Conservation (phyloP, 2,329 filamentous ascomycete species). For the Stachybotrys chlorohalonatus region DNA sequence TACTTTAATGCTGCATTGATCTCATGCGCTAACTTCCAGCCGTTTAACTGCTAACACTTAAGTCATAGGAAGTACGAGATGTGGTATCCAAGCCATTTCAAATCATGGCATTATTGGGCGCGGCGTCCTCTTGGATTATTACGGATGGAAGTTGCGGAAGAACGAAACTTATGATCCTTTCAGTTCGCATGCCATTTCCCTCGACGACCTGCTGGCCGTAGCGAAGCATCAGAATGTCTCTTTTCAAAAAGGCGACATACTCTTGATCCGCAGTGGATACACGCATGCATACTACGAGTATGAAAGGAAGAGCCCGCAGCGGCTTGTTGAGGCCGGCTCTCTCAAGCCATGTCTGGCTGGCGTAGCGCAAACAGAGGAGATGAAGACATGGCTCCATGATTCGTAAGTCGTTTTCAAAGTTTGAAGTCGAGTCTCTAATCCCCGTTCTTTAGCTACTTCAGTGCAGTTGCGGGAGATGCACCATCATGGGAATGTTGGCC, state of each 20-base stretch:
- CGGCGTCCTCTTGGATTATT: not conserved
- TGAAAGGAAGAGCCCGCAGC: not conserved
- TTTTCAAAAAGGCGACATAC: not conserved
- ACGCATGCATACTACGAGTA: not conserved
- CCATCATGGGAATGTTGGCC: too few species aligned
- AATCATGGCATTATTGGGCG: not conserved
- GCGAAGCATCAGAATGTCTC: not conserved
- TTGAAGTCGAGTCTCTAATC: too few species aligned
- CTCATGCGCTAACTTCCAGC: too few species aligned
- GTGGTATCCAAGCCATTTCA: not conserved
- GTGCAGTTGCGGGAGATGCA: too few species aligned
- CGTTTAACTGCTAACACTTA: too few species aligned
- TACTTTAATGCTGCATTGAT: too few species aligned
- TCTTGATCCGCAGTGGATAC: not conserved
- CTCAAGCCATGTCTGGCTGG: not conserved
- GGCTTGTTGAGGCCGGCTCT: not conserved
- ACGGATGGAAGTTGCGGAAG: not conserved
- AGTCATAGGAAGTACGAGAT: slow-evolving; percentile 8
- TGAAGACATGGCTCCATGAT: not conserved
- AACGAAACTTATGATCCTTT: not conserved
- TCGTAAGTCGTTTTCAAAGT: too few species aligned
- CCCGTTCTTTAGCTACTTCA: too few species aligned
- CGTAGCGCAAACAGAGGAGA: not conserved
- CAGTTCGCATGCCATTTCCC: not conserved
- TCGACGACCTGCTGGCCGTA: not conserved